Conservation (phyloP, 108 stramenopile genomes). For the Aurantiochytrium sp. region DNA sequence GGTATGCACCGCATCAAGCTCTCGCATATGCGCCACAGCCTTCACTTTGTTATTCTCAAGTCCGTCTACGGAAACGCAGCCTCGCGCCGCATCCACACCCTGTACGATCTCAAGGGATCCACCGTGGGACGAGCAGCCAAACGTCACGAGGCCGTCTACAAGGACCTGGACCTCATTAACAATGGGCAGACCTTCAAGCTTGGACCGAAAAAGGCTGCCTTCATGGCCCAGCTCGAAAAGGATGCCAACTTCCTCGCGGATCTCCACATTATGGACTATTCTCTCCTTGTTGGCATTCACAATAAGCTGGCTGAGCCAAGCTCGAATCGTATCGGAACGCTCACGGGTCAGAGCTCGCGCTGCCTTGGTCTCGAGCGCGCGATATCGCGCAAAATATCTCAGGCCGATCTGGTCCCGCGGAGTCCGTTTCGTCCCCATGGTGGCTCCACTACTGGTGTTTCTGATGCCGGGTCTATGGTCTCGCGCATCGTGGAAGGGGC, state of each 20-base stretch:
- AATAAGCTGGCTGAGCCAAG: slow-evolving; percentile 31
- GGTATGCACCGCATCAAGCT: slow-evolving; percentile 98
- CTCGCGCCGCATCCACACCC: slow-evolving; percentile 50
- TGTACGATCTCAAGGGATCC: slow-evolving; percentile 89
- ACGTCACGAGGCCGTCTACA: slow-evolving; percentile 49
- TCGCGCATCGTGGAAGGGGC: neutral
- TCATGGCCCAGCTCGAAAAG: slow-evolving; percentile 59
- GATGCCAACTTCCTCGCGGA: slow-evolving; percentile 68
- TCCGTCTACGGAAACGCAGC: slow-evolving; percentile 71
- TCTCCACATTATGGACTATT: slow-evolving; percentile 92
- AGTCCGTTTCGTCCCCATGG: no score
- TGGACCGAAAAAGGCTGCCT: slow-evolving; percentile 44
- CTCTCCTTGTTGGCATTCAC: slow-evolving; percentile 79
- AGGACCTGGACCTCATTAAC: slow-evolving; percentile 71
- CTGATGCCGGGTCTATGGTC: no score
- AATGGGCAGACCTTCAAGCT: slow-evolving; percentile 51
- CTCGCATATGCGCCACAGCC: slow-evolving; percentile 75
- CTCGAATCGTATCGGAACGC: neutral
- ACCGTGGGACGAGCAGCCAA: slow-evolving; percentile 56
- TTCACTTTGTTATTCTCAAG: slow-evolving; percentile 89
- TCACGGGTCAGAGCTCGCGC: neutral
- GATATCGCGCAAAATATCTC: neutral
- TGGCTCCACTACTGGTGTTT: no score
- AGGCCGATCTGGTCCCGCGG: neutral
- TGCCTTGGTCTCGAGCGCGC: neutral